Conservation (phyloP, 2,329 filamentous ascomycete species). For the Aspergillus quadrilineatus region DNA sequence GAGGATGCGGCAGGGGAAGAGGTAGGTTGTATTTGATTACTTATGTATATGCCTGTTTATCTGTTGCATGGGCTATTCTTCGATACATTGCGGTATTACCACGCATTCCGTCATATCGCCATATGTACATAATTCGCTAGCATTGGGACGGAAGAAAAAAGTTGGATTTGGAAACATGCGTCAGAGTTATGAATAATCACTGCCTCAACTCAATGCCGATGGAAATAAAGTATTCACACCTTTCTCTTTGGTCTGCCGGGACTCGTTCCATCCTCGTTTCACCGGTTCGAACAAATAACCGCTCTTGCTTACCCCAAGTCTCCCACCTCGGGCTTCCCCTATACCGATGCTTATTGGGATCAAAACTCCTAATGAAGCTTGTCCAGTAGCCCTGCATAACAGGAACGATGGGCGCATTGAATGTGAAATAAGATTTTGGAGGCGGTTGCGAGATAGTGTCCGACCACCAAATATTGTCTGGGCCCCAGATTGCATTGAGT, state of each 20-base stretch:
- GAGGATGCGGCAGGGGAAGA: constrained; percentile 67
- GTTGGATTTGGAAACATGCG: neutral
- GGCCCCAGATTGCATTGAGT: constrained; percentile 66
- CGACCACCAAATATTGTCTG: constrained; percentile 51
- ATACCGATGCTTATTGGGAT: constrained; percentile 62
- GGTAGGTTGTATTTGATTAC: constrained; percentile 28
- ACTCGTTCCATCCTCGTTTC: constrained; percentile 50
- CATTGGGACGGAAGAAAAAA: neutral
- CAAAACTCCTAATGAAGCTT: constrained; percentile 65
- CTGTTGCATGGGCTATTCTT: neutral
- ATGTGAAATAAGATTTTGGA: constrained; percentile 57
- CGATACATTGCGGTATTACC: neutral
- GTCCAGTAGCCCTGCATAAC: constrained; percentile 71
- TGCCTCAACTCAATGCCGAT: constrained; percentile 53
- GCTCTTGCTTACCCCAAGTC: constrained; percentile 38
- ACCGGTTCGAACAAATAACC: constrained; percentile 48
- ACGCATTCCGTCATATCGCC: neutral
- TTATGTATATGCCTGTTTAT: neutral
- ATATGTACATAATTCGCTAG: constrained; percentile 1
- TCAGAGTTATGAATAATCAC: constrained; percentile 25
- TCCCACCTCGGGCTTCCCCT: constrained; percentile 54
- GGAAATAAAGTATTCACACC: constrained; percentile 51
- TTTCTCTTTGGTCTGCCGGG: constrained; percentile 37
- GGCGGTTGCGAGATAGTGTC: constrained; percentile 50
- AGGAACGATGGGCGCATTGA: constrained; percentile 59